Percentiles rank a stretch among this genome's conserved stretches.
Conservation (phyloP, 2,329 filamentous ascomycete genomes). For the Calonectria naviculata region DNA sequence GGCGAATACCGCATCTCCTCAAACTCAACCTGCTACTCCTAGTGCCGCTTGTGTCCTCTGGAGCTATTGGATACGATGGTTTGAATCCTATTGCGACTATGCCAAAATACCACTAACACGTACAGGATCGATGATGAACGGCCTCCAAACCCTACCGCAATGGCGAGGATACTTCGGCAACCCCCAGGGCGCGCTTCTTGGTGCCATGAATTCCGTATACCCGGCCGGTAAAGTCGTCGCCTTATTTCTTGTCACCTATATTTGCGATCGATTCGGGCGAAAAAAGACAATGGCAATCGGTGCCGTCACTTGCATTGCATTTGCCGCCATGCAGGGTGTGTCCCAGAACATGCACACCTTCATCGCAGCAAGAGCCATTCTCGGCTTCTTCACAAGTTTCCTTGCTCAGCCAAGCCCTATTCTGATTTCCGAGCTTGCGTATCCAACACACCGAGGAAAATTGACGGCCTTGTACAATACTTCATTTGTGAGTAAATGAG, state of each 20-base stretch:
- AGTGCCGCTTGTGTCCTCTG: slow-evolving; percentile 54
- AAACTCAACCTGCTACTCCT: slow-evolving; percentile 56
- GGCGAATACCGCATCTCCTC: slow-evolving; percentile 53
- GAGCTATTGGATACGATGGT: slow-evolving; percentile 58
- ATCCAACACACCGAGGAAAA: slow-evolving; percentile 34
- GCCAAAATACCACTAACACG: background rate
- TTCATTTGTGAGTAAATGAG: slow-evolving; percentile 29
- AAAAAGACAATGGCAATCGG: slow-evolving; percentile 50
- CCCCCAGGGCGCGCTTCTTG: slow-evolving; percentile 47
- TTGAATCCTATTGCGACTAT: slow-evolving; percentile 35
- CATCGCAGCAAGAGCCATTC: background rate
- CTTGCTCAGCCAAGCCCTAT: slow-evolving; percentile 21
- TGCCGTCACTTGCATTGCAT: slow-evolving; percentile 29
- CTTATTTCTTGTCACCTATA: slow-evolving; percentile 45
- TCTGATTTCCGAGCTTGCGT: slow-evolving; percentile 24
- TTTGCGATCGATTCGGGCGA: slow-evolving; percentile 54
- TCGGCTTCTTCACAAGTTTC: slow-evolving; percentile 8
- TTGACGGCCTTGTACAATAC: slow-evolving; percentile 45
- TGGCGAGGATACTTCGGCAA: slow-evolving; percentile 54
- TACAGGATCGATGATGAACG: slow-evolving; percentile 54
- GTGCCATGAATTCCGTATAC: slow-evolving; percentile 49
- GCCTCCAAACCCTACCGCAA: slow-evolving; percentile 51
- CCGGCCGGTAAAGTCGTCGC: slow-evolving; percentile 51
- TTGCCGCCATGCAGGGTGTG: slow-evolving; percentile 34
- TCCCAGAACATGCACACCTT: slow-evolving; percentile 28